Evolutionary conservation across 352 stramenopile genomes (phyloP).

Genomic region (Phytophthora fragariaefolia): DNA sequence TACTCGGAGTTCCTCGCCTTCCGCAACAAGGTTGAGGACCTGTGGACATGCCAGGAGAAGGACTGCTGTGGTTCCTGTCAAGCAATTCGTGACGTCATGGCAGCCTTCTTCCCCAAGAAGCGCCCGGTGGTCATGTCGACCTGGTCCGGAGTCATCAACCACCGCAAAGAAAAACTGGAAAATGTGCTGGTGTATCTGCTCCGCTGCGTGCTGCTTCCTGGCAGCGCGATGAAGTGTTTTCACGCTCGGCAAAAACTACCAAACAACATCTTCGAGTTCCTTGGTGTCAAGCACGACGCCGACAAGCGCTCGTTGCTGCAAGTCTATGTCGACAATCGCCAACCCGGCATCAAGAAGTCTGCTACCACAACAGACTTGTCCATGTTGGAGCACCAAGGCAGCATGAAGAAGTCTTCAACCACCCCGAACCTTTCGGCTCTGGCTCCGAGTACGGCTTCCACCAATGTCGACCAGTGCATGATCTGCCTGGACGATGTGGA

Average conservation of each 20-base stretch:
- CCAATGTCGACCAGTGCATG: slow-evolving; percentile 43
- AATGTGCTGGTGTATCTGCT: slow-evolving; percentile 69
- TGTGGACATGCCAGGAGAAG: slow-evolving; percentile 55
- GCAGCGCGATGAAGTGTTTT: slow-evolving; percentile 77
- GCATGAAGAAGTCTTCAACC: slow-evolving; percentile 41
- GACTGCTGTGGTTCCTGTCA: slow-evolving; percentile 74
- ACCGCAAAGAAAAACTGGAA: slow-evolving; percentile 68
- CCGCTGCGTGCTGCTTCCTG: slow-evolving; percentile 64
- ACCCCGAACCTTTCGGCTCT: slow-evolving; percentile 34
- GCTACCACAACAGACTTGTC: slow-evolving; percentile 32
- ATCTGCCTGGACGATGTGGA: slow-evolving; percentile 61
- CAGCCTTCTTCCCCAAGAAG: slow-evolving; percentile 70
- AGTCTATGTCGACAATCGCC: slow-evolving; percentile 69
- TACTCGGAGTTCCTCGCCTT: slow-evolving; percentile 75
- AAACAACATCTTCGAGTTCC: slow-evolving; percentile 61
- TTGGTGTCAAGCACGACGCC: slow-evolving; percentile 56
- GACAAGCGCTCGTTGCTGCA: slow-evolving; percentile 72
- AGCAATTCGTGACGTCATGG: slow-evolving; percentile 70
- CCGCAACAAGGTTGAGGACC: slow-evolving; percentile 58
- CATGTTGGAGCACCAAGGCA: slow-evolving; percentile 36
- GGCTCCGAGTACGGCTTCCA: slow-evolving; percentile 21
- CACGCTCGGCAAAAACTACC: slow-evolving; percentile 55
- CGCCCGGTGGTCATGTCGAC: slow-evolving; percentile 48
- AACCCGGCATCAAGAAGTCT: slow-evolving; percentile 42
- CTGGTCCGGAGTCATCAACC: slow-evolving; percentile 41